phyloP scores from a whole-genome alignment of 1,284 basidiomycete species.

The Retiboletus flavoniger region DNA sequence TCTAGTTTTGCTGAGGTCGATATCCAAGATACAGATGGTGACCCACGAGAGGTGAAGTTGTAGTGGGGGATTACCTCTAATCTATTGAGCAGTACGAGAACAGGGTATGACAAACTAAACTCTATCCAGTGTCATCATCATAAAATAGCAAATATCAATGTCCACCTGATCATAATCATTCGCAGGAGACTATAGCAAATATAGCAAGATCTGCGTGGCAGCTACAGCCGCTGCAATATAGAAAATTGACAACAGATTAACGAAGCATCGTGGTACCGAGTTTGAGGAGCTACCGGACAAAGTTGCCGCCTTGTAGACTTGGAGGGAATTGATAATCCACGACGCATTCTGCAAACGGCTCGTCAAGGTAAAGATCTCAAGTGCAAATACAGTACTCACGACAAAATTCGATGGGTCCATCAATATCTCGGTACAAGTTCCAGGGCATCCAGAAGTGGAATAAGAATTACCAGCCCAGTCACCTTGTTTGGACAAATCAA shows the following conservation, averaged over 20 bases:
- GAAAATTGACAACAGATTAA: slow-evolving; percentile 3
- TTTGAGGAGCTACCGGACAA: slow-evolving; percentile 34
- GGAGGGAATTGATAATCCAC: slow-evolving; percentile 57
- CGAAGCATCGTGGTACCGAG: slow-evolving; percentile 6
- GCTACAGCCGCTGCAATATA: slow-evolving; percentile 6
- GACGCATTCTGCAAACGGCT: slow-evolving; percentile 49
- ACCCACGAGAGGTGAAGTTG: slow-evolving; percentile 53
- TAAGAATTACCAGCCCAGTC: slow-evolving; percentile 83
- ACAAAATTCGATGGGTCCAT: slow-evolving; percentile 69
- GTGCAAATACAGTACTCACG: slow-evolving; percentile 38
- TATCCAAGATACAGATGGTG: slow-evolving; percentile 17
- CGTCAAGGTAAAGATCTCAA: background rate
- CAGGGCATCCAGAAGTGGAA: slow-evolving; percentile 68
- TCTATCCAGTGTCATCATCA: slow-evolving; percentile 14
- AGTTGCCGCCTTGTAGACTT: slow-evolving; percentile 49
- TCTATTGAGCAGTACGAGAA: background rate
- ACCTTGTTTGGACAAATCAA: slow-evolving; percentile 42
- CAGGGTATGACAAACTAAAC: slow-evolving; percentile 8
- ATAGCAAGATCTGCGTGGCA: slow-evolving; percentile 16
- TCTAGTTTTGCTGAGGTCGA: slow-evolving; percentile 69
- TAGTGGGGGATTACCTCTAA: slow-evolving; percentile 21
- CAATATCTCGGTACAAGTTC: slow-evolving; percentile 63
- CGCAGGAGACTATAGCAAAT: slow-evolving; percentile 15
- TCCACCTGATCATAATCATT: slow-evolving; percentile 4
- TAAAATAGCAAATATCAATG: slow-evolving; percentile 9